Conservation (phyloP, 805 yeast species). For the Metschnikowia borealis region DNA sequence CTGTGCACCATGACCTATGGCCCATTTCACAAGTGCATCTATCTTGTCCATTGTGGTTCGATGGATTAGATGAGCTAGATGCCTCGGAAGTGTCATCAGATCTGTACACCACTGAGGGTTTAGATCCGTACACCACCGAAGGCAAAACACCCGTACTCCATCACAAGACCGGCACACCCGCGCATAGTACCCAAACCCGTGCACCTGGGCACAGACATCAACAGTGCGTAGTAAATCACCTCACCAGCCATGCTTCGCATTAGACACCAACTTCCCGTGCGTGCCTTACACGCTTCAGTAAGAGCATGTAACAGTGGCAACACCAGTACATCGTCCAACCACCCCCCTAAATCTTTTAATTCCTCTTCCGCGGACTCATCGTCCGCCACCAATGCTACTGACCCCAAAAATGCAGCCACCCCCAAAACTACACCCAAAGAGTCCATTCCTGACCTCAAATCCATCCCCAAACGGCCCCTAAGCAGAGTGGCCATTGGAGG, state of each 20-base stretch:
- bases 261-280: not conserved
- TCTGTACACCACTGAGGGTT: not conserved
- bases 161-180: not conserved
- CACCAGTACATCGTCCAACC: too few species aligned
- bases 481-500: slow-evolving; percentile 81
- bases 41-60: slow-evolving; percentile 6
- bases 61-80: too few species aligned
- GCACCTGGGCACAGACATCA: not conserved
- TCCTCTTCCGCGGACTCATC: not conserved
- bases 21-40: slow-evolving; percentile 28
- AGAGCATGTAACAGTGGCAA: not conserved
- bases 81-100: not conserved
- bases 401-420: not conserved
- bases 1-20: slow-evolving; percentile 26
- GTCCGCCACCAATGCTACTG: not conserved
- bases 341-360: not conserved
- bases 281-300: not conserved
- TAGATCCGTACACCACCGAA: not conserved
- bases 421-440: not conserved
- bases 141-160: not conserved
- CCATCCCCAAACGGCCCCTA: slow-evolving; percentile 51
- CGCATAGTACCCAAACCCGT: not conserved
- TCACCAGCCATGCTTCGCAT: not conserved
- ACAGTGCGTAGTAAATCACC: too few species aligned
- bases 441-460: not conserved